Evolutionary conservation across 176 grass and related monocot genomes (phyloP), one percentile per base, ranked within the genome.

Genomic region (Phoenix roebelenii): DNA sequence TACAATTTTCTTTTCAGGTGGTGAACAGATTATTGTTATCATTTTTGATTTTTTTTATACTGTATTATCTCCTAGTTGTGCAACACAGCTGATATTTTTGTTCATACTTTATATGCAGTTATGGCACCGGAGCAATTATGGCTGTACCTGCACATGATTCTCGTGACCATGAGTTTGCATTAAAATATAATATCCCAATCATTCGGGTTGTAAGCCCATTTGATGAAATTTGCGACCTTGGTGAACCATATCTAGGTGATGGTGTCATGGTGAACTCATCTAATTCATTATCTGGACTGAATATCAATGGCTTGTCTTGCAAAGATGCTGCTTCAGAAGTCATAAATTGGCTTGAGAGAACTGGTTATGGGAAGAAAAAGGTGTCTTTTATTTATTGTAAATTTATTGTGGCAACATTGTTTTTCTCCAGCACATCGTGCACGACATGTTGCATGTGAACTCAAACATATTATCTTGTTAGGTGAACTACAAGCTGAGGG

Each of bases 401-500:
- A 44, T 44, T 44, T 44, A 44, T 44, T 44, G 35, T 44, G 35
- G 35, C 35, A 44, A 14, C 10, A 12, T 44, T 44, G 2, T 14
- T 44, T 44, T 44, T 3, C 35, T 44, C 7, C 35, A 44, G 10
- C 10, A 14, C 5, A 44, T 10, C 14, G 35, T 44, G 10, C 35
- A 44, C 9, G 7, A 44, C 9, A 10, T 10, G 3, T 35, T 16
- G 9, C 26, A 49, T 24, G 9, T 16, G 3, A 54, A 3, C 18
- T 20, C 7, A 67, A 67, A 51, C 16, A 7, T 23, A 54, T 29
- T 67, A 17, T 4, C 73, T 23, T 49, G 25, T 65, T 74, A 97
- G 92, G 83, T 97, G 12, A 97, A 97, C 66, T 97, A 97, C 75
- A 97, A 97, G 81, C 78, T 97, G 15, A 85, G 92, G 71, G 92